Evolutionary conservation across 345 rosid species (phyloP).

Genomic region (Citrus sinensis): DVS_A1.0 CM039167.1:10651001-10651500

Average conservation of each 20-base stretch:
- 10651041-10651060: slow-evolving; percentile 2
- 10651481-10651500: slow-evolving; percentile 11
- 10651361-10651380: slow-evolving; percentile 62
- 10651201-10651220: slow-evolving; percentile 45
- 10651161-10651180: slow-evolving; percentile 49
- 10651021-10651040: slow-evolving; percentile 42
- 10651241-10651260: slow-evolving; percentile 50
- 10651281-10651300: slow-evolving; percentile 32
- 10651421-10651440: background rate
- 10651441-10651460: background rate
- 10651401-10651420: background rate
- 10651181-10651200: slow-evolving; percentile 53
- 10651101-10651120: slow-evolving; percentile 28
- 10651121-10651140: slow-evolving; percentile 49
- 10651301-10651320: slow-evolving; percentile 46
- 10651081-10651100: background rate
- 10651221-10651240: slow-evolving; percentile 51
- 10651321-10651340: slow-evolving; percentile 42
- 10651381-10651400: slow-evolving; percentile 79
- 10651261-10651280: slow-evolving; percentile 43
- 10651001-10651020: slow-evolving; percentile 49
- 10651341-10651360: slow-evolving; percentile 45
- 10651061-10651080: background rate
- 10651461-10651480: background rate
- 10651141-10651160: slow-evolving; percentile 61